Evolutionary conservation across 2,329 filamentous ascomycete species (phyloP), one percentile per base, ranked within the genome.

Genomic region (Xylaria hypoxylon): DNA sequence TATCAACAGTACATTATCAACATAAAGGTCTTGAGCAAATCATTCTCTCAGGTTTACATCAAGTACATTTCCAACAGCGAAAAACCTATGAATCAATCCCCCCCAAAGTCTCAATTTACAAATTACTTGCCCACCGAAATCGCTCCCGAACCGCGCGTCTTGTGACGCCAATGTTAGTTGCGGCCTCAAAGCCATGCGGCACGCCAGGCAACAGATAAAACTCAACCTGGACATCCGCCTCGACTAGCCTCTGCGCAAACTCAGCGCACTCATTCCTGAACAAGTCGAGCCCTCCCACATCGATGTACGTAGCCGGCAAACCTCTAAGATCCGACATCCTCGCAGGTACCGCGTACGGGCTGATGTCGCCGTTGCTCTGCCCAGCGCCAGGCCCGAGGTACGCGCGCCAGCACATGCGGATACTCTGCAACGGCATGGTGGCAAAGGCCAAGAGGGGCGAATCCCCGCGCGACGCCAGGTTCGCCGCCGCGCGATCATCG

Each of bases 401-500:
- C 26, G 64, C 63, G 13, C 65, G 62, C 71, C 70, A 74, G 52
- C 71, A 70, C 22, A 70, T 42, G n/a, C 38, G 26, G 42, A 70
- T 60, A 13, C 50, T 65, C 24, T 63, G 40, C 3, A 66, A 33
- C 1, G 71, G 61, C 10, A 71, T 31, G 0, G 62, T 53, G 1
- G 64, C 68, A 19, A 73, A 65, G 5, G 58, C 44, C 6, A 62
- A 51, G 13, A 74, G 66, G 2, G 65, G 65, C 4, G 50, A 65
- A 22, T 42, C 56, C 5, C 47, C 38, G 1, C 31, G 31, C 4
- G 22, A 33, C 22, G 38, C 38, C 40, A 48, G 24, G 1, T 35
- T 42, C 6, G 42, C 38, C 6, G 67, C 52, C 11, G 62, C 64
- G 38, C 77, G 68, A 58, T 79, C 75, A 58, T 79, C 76, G 0